Conservation (phyloP, 371 early-diverging fungal genomes). For the Lichtheimia ramosa region DNA sequence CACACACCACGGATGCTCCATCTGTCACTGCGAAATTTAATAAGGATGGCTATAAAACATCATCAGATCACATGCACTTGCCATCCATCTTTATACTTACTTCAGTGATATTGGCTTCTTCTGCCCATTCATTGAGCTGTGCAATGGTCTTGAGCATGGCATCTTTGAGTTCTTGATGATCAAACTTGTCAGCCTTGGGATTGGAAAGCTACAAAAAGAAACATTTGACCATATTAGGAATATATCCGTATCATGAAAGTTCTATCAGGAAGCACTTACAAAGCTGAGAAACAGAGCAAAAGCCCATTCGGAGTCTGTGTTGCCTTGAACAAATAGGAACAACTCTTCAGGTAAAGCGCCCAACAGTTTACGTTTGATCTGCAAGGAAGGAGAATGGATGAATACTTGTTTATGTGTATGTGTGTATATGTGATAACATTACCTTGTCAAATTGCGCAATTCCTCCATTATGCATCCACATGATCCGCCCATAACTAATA, state of each 20-base stretch:
- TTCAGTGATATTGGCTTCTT: constrained; percentile 58
- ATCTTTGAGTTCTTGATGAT: constrained; percentile 57
- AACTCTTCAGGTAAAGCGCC: constrained; percentile 68
- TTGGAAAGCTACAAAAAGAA: constrained; percentile 48
- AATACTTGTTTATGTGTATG: neutral
- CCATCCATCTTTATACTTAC: constrained; percentile 12
- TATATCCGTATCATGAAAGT: neutral
- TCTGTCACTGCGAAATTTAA: constrained; percentile 91
- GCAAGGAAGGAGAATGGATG: constrained; percentile 3
- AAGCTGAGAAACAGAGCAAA: constrained; percentile 86
- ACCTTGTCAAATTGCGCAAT: constrained; percentile 73
- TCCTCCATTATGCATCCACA: constrained; percentile 92
- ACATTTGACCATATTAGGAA: neutral
- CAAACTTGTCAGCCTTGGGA: constrained; percentile 50
- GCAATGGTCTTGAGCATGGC: constrained; percentile 80
- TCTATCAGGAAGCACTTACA: constrained; percentile 24
- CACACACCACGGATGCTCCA: constrained; percentile 77
- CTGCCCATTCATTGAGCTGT: constrained; percentile 69
- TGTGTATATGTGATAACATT: constrained; percentile 1
- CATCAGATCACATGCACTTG: neutral
- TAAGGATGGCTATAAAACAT: constrained; percentile 52
- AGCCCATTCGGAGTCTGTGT: constrained; percentile 86
- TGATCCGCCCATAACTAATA: constrained; percentile 67
- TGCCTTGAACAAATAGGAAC: constrained; percentile 74
- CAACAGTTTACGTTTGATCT: constrained; percentile 76